A percentile compares a stretch with the other conserved stretches of the same genome.
Conservation (phyloP, 225 moss, liverwort and hornwort species). For the Sphagnum contortum region DNA sequence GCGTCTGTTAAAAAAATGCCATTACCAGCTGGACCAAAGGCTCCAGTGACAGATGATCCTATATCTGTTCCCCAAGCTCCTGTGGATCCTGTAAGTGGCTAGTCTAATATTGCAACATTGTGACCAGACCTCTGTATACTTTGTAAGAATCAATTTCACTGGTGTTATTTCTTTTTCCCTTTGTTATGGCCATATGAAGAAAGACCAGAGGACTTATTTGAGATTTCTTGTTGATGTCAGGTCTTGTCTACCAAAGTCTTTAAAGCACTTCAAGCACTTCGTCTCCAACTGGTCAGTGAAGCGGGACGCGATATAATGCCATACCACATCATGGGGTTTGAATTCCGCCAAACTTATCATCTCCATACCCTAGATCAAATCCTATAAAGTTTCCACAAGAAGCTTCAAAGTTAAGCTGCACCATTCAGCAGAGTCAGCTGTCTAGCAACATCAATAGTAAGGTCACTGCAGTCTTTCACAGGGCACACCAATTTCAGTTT, state of each 20-base stretch:
- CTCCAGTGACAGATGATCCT: constrained; percentile 20
- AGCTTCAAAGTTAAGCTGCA: too few relatives aligned
- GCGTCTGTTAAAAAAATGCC: constrained; percentile 43
- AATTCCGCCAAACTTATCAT: not conserved
- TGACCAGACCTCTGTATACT: not conserved
- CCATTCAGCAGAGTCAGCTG: too few relatives aligned
- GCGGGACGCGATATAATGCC: constrained; percentile 84
- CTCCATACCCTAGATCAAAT: too few relatives aligned
- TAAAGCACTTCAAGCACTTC: constrained; percentile 59
- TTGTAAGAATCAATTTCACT: not conserved
- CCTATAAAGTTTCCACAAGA: too few relatives aligned
- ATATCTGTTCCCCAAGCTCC: constrained; percentile 42
- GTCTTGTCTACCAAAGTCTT: constrained; percentile 55
- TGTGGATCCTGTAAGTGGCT: constrained; percentile 44
- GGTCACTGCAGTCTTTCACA: too few relatives aligned
- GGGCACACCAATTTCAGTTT: too few relatives aligned
- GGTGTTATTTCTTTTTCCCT: not conserved
- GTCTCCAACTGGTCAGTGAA: constrained; percentile 69
- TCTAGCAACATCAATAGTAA: too few relatives aligned
- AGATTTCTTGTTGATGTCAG: constrained; percentile 29
- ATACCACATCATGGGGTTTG: constrained; percentile 85
- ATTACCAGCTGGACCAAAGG: constrained; percentile 32
- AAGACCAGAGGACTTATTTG: not conserved
- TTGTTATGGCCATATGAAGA: not conserved
- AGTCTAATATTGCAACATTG: too few relatives aligned